A percentile compares a stretch with the other conserved stretches of the same genome.
These are phyloP conservation scores for Talaromyces adpressus DNA, from an alignment of 495 filamentous ascomycete genomes.

Conservation along the genomic window DNA sequence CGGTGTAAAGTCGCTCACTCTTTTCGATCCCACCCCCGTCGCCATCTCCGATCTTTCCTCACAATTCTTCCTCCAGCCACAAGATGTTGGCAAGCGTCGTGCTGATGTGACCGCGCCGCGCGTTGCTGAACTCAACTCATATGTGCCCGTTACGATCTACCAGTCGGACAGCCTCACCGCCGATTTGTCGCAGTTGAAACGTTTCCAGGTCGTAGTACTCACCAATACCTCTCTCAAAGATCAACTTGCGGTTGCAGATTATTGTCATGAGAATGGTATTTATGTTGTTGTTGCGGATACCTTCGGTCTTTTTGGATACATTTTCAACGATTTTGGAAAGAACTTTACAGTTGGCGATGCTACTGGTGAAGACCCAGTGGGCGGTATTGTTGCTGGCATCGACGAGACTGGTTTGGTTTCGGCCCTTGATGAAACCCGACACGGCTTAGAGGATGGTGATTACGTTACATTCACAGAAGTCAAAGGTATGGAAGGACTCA, in stretches of 20 bases:
- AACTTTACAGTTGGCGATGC: slow-evolving; percentile 85
- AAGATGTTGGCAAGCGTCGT: slow-evolving; percentile 89
- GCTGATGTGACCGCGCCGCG: slow-evolving; percentile 80
- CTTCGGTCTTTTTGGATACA: slow-evolving; percentile 87
- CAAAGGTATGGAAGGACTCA: slow-evolving; percentile 86
- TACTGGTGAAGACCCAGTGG: slow-evolving; percentile 82
- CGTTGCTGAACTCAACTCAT: slow-evolving; percentile 92
- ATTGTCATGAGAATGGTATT: slow-evolving; percentile 87
- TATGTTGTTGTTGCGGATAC: slow-evolving; percentile 82
- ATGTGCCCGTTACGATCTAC: slow-evolving; percentile 80
- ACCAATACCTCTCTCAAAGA: slow-evolving; percentile 74
- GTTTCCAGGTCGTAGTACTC: slow-evolving; percentile 87
- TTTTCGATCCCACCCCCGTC: slow-evolving; percentile 77
- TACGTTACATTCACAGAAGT: slow-evolving; percentile 92
- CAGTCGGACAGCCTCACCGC: slow-evolving; percentile 54
- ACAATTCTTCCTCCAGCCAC: slow-evolving; percentile 87
- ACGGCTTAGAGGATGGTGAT: slow-evolving; percentile 94
- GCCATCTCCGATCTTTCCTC: slow-evolving; percentile 82
- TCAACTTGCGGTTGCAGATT: slow-evolving; percentile 78
- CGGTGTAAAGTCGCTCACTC: slow-evolving; percentile 82
- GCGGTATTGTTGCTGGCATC: slow-evolving; percentile 85
- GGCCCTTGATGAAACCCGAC: slow-evolving; percentile 88
- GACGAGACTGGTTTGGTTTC: slow-evolving; percentile 86
- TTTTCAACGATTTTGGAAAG: slow-evolving; percentile 97
- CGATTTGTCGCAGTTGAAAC: slow-evolving; percentile 69